These are phyloP conservation scores for Narthecium ossifragum DNA, from an alignment of 106 monocot species.

Conservation along the genomic window DNA sequence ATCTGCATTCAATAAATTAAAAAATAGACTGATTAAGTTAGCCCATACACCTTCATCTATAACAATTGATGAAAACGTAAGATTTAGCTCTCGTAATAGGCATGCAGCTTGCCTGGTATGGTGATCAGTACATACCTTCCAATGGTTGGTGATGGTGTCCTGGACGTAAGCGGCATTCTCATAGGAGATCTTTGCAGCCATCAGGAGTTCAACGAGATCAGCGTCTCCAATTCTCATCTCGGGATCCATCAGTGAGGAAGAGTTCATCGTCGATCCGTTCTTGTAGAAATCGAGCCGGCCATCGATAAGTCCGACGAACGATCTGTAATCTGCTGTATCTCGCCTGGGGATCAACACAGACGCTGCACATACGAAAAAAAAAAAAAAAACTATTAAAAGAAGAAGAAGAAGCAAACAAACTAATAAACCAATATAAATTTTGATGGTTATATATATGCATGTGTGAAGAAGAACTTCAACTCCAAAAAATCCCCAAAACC, in stretches of 20 bases:
- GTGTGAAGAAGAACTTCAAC: not conserved
- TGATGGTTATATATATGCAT: not conserved
- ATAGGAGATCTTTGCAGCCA: conserved; percentile 9
- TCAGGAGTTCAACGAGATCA: conserved; percentile 6
- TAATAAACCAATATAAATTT: not conserved
- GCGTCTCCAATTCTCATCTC: not conserved
- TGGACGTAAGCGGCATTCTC: conserved; percentile 2
- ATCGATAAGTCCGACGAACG: not conserved
- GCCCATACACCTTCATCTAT: too few relatives aligned
- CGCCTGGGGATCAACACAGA: conserved; percentile 4
- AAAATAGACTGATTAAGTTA: too few relatives aligned
- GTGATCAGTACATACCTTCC: conserved; percentile 8
- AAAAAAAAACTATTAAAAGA: not conserved
- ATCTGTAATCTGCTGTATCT: not conserved
- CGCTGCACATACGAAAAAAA: not conserved
- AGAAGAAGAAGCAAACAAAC: not conserved
- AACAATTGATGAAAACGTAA: too few relatives aligned
- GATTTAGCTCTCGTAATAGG: too few relatives aligned
- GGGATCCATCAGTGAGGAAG: not conserved
- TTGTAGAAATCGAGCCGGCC: not conserved
- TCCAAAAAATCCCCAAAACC: not conserved
- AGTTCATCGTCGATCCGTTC: not conserved
- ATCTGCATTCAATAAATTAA: conserved; percentile 21
- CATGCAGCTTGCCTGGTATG: too few relatives aligned
- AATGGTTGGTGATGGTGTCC: not conserved